Conservation (phyloP, 2,329 filamentous ascomycete species). For the Fusarium sp. region DNA sequence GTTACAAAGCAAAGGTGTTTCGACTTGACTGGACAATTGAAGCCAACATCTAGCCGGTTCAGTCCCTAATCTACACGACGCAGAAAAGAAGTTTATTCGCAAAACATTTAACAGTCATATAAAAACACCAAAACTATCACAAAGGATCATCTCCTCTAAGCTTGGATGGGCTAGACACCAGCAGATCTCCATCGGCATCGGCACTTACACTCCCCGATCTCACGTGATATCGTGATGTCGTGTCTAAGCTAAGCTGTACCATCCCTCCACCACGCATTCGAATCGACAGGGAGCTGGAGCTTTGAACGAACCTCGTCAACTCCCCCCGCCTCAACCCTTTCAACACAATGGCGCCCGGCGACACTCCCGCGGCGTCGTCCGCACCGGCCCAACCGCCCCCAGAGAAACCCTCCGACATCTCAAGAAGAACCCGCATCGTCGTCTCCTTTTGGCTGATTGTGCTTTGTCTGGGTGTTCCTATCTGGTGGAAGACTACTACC, state of each 20-base stretch:
- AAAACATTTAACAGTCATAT: background rate
- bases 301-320: slow-evolving; percentile 20
- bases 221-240: slow-evolving; percentile 46
- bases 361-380: slow-evolving; percentile 32
- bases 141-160: background rate
- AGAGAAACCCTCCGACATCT: slow-evolving; percentile 76
- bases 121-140: background rate
- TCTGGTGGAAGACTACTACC: slow-evolving; percentile 96
- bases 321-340: slow-evolving; percentile 12
- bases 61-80: no score
- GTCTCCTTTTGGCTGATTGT: slow-evolving; percentile 92
- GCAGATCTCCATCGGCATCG: slow-evolving; percentile 28
- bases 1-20: no score
- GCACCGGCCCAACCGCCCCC: slow-evolving; percentile 67
- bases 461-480: slow-evolving; percentile 83
- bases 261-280: slow-evolving; percentile 20
- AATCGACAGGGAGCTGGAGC: slow-evolving; percentile 13
- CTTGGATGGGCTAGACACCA: background rate
- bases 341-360: slow-evolving; percentile 40
- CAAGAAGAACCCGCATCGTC: slow-evolving; percentile 79
- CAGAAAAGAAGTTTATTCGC: background rate
- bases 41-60: background rate
- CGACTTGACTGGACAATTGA: no score
- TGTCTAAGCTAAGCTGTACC: slow-evolving; percentile 34
- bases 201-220: slow-evolving; percentile 23